These are phyloP conservation scores for Cladosporium sp. DNA, from an alignment of 2,329 filamentous ascomycete genomes.

Conservation along the genomic window DNA sequence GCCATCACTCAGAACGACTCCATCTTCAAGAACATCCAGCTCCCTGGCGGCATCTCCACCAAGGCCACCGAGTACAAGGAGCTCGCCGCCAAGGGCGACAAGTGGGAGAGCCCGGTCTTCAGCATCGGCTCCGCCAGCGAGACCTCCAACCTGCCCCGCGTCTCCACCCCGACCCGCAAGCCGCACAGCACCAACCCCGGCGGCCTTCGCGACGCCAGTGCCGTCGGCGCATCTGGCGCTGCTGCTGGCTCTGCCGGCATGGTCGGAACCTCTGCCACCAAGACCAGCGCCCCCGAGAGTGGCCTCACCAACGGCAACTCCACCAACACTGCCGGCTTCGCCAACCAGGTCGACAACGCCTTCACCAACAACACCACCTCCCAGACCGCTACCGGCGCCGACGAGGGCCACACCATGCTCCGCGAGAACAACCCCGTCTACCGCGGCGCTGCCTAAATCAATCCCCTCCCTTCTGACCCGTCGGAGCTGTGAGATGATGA, in stretches of 20 bases:
- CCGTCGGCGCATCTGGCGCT: conserved; percentile 5
- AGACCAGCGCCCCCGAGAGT: conserved; percentile 14
- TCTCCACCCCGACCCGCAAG: conserved; percentile 52
- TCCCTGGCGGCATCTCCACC: conserved; percentile 82
- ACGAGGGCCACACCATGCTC: conserved; percentile 31
- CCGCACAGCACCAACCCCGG: conserved; percentile 41
- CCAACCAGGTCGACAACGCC: conserved; percentile 41
- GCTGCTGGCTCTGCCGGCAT: conserved; percentile 12
- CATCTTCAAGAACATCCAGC: conserved; percentile 80
- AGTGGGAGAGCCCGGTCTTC: conserved; percentile 94
- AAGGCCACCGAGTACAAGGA: conserved; percentile 94
- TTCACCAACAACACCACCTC: conserved; percentile 20
- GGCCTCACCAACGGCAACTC: conserved; percentile 14
- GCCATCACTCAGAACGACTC: conserved; percentile 84
- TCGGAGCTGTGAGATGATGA: not conserved
- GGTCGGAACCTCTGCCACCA: conserved; percentile 8
- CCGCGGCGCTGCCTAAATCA: conserved; percentile 33
- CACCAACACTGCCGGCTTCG: conserved; percentile 30
- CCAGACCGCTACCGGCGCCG: conserved; percentile 14
- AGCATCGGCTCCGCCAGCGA: conserved; percentile 71
- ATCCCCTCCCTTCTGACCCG: conserved; percentile 21
- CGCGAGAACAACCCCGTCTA: conserved; percentile 40
- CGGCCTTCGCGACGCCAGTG: conserved; percentile 11
- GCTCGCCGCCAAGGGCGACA: conserved; percentile 77
- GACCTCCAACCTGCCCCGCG: conserved; percentile 62